phyloP scores from a whole-genome alignment of 768 basidiomycete genomes.

The Mycena filopes region DNA sequence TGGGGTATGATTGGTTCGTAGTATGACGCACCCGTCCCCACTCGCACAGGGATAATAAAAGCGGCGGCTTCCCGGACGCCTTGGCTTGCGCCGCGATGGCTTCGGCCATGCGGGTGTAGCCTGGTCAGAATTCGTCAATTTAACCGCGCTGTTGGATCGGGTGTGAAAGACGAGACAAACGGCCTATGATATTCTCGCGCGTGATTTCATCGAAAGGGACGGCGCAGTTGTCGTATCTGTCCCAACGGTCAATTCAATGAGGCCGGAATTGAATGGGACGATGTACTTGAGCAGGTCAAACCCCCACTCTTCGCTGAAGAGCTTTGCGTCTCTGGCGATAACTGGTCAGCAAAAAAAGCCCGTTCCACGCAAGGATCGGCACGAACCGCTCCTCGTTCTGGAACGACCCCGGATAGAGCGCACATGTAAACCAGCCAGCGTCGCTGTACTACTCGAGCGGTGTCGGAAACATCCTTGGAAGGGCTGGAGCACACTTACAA shows the following conservation, averaged over 20 bases:
- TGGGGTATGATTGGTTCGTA: too few relatives aligned
- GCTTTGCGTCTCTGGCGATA: conserved; percentile 58
- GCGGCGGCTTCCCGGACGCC: conserved; percentile 60
- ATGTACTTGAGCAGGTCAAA: conserved; percentile 73
- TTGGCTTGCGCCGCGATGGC: conserved; percentile 63
- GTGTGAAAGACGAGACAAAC: conserved; percentile 45
- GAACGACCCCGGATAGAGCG: conserved; percentile 72
- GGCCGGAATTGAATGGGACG: too few relatives aligned
- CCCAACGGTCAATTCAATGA: neutral
- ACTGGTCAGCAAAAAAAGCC: neutral
- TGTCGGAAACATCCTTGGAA: neutral
- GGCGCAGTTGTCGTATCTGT: conserved; percentile 71
- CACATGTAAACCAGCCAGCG: conserved; percentile 76
- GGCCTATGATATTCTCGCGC: conserved; percentile 64
- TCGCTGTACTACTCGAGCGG: conserved; percentile 64
- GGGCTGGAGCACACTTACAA: conserved; percentile 55
- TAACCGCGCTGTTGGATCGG: conserved; percentile 4
- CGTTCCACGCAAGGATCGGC: neutral
- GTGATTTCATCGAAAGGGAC: conserved; percentile 68
- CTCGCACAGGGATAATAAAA: conserved; percentile 71
- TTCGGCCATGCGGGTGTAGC: conserved; percentile 68
- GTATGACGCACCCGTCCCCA: conserved; percentile 74
- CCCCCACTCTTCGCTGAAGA: conserved; percentile 70
- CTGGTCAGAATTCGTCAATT: conserved; percentile 41
- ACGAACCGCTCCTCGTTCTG: conserved; percentile 66